Conservation (phyloP, 2,329 filamentous ascomycete genomes). For the Thermothelomyces thermophilus region DNA sequence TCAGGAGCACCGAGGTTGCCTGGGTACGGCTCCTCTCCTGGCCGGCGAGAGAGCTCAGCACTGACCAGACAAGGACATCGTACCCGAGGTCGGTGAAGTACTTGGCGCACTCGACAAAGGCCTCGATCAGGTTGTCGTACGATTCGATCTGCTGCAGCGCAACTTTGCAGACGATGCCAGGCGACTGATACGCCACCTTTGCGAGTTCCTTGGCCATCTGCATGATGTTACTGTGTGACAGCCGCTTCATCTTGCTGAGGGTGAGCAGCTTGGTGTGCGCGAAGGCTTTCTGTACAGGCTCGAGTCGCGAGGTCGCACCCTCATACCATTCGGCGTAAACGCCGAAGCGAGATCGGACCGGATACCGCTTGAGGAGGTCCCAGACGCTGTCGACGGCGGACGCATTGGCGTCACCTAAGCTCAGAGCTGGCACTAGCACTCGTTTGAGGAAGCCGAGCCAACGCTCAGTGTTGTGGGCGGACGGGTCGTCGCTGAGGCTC, state of each 20-base stretch:
- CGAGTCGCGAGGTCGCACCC: slow-evolving; percentile 67
- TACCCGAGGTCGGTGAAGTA: slow-evolving; percentile 92
- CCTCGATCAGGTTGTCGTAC: slow-evolving; percentile 91
- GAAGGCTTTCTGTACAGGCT: slow-evolving; percentile 74
- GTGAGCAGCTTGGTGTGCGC: slow-evolving; percentile 71
- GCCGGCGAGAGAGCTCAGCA: slow-evolving; percentile 65
- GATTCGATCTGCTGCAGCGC: slow-evolving; percentile 87
- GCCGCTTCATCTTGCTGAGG: slow-evolving; percentile 76
- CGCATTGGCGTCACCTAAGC: slow-evolving; percentile 77
- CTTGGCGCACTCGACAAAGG: slow-evolving; percentile 86
- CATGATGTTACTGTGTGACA: slow-evolving; percentile 79
- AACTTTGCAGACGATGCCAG: slow-evolving; percentile 83
- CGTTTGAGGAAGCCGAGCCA: slow-evolving; percentile 83
- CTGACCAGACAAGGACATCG: slow-evolving; percentile 86
- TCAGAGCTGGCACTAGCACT: slow-evolving; percentile 80
- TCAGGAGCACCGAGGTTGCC: slow-evolving; percentile 59
- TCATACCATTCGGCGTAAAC: slow-evolving; percentile 94
- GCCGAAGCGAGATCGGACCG: slow-evolving; percentile 69
- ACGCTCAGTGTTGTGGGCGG: slow-evolving; percentile 61
- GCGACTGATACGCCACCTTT: slow-evolving; percentile 86
- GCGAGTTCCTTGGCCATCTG: slow-evolving; percentile 83
- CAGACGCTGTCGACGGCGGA: slow-evolving; percentile 81
- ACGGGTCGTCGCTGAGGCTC: slow-evolving; percentile 64
- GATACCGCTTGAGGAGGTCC: slow-evolving; percentile 71
- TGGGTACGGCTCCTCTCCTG: slow-evolving; percentile 58